A percentile compares a stretch with the other conserved stretches of the same genome.
Evolutionary conservation across 2,329 filamentous ascomycete genomes (phyloP).

Genomic region (Trichoderma endophyticum): DNA sequence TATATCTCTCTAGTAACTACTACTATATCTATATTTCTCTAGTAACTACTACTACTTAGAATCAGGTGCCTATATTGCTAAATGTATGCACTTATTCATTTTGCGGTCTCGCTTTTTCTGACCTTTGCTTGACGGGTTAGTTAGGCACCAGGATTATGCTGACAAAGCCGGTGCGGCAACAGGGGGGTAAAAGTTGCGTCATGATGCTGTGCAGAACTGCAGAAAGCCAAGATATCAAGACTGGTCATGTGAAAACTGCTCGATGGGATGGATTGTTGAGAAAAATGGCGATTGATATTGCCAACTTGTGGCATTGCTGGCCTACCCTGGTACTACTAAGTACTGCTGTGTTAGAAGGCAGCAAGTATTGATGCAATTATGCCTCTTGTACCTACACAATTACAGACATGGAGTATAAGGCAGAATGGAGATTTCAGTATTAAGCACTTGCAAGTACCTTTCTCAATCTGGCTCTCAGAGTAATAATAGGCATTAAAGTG

Average conservation of each 20-base stretch:
- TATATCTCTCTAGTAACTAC: too few species aligned
- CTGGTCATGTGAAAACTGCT: not conserved
- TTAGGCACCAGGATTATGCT: not conserved
- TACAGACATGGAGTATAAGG: not conserved
- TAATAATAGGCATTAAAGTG: not conserved
- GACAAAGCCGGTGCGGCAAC: not conserved
- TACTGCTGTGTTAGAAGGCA: not conserved
- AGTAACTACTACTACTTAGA: too few species aligned
- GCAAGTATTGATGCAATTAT: not conserved
- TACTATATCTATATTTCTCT: too few species aligned
- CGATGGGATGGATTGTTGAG: not conserved
- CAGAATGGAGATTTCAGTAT: not conserved
- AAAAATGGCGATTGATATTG: not conserved
- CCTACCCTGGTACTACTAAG: not conserved
- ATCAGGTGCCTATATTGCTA: too few species aligned
- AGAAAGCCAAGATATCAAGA: not conserved
- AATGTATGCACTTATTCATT: too few species aligned
- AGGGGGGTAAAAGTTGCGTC: not conserved
- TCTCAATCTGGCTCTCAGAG: not conserved
- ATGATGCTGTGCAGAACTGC: not conserved
- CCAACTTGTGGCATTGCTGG: not conserved
- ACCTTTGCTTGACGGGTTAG: not conserved
- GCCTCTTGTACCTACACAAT: not conserved
- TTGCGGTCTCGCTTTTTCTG: too few species aligned
- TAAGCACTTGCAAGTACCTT: not conserved